phyloP scores from a whole-genome alignment of 495 filamentous ascomycete species.

The Xylaria curta region DNA sequence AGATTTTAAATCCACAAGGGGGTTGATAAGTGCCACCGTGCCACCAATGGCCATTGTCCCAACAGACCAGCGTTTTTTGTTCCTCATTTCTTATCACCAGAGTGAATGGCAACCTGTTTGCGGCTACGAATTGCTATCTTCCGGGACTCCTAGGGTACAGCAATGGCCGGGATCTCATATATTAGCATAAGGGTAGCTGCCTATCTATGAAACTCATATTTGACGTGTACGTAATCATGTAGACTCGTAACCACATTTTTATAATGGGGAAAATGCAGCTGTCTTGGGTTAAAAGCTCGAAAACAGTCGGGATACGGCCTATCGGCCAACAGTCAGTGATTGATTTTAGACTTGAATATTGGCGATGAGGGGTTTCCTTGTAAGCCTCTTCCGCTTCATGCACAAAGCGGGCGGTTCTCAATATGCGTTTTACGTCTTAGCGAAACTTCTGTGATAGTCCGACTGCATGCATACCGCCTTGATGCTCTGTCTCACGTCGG shows the following conservation, averaged over 20 bases:
- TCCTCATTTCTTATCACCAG: neutral
- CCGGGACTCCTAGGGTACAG: neutral
- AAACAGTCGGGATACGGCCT: too few species aligned
- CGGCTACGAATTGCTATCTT: conserved; percentile 2
- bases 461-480: too few species aligned
- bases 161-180: neutral
- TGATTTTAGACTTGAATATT: too few species aligned
- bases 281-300: too few species aligned
- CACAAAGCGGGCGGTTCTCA: too few species aligned
- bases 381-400: too few species aligned
- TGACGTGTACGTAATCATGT: conserved; percentile 1
- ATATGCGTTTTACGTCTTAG: too few species aligned
- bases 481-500: too few species aligned
- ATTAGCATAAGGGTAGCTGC: neutral
- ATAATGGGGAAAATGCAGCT: neutral
- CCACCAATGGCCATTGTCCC: neutral
- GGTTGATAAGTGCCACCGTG: neutral
- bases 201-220: neutral
- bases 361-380: too few species aligned
- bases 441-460: too few species aligned
- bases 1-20: conserved; percentile 12
- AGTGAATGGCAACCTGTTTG: conserved; percentile 5
- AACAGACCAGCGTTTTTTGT: neutral
- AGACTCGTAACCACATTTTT: neutral
- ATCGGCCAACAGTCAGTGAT: too few species aligned